Evolutionary conservation across 78 protist species (phyloP).

Genomic region (Andalucia godoyi): DNA sequence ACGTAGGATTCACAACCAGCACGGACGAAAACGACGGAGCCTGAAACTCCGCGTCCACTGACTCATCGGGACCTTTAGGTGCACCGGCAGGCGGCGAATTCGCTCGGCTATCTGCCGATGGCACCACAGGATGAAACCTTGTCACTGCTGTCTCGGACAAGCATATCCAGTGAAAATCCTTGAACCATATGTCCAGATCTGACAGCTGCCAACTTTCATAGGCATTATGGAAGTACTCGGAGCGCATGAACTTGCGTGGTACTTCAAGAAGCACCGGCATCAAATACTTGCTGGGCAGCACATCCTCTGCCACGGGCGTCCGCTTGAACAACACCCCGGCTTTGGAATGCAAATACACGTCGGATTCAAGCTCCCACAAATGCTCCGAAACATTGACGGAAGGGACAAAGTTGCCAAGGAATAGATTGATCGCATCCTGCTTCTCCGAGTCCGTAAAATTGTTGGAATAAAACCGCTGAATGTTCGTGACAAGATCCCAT

Average conservation of each 20-base stretch:
- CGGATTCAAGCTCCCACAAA: conserved; percentile 66
- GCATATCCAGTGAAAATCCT: neutral
- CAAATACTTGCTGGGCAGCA: neutral
- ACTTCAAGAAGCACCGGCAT: neutral
- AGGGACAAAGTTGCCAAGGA: conserved; percentile 70
- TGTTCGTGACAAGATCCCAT: conserved; percentile 32
- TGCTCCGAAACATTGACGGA: neutral
- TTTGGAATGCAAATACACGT: conserved; percentile 45
- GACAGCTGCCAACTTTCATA: neutral
- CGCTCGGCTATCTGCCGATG: too few relatives aligned
- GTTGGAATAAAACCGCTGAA: conserved; percentile 71
- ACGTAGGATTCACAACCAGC: too few relatives aligned
- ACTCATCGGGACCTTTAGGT: too few relatives aligned
- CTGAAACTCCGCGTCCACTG: too few relatives aligned
- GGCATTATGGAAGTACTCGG: neutral
- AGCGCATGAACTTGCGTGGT: neutral
- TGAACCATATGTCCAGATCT: neutral
- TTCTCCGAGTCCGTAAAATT: conserved; percentile 65
- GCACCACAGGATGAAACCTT: too few relatives aligned
- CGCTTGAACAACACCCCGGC: neutral
- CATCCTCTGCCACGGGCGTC: neutral
- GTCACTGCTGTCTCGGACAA: too few relatives aligned
- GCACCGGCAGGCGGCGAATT: too few relatives aligned
- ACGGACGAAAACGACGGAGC: too few relatives aligned
- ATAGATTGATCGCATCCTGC: conserved; percentile 74